Conservation (phyloP, 176 grass and related monocot genomes). For the Phragmites australis region DNA sequence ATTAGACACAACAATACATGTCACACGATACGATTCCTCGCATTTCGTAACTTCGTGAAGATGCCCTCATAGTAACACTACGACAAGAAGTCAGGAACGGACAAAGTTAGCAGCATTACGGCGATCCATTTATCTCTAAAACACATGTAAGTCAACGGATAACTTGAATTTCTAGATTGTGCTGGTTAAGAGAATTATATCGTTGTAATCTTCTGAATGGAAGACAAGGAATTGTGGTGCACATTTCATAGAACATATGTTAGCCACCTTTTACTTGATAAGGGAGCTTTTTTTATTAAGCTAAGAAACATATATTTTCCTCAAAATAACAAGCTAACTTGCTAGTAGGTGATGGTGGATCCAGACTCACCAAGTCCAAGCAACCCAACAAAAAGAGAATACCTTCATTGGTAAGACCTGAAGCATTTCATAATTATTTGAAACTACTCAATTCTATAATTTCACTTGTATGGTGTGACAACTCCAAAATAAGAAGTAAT, state of each 20-base stretch:
- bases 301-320: constrained; percentile 23
- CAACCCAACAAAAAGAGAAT: constrained; percentile 92
- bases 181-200: constrained; percentile 6
- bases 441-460: constrained; percentile 32
- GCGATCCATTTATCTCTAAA: neutral
- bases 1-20: constrained; percentile 28
- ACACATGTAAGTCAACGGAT: constrained; percentile 8
- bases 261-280: constrained; percentile 12
- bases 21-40: constrained; percentile 8
- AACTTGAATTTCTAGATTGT: neutral
- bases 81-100: neutral
- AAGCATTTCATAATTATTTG: constrained; percentile 8
- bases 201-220: constrained; percentile 10
- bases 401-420: constrained; percentile 84
- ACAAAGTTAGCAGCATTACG: constrained; percentile 1
- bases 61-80: neutral
- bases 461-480: constrained; percentile 28
- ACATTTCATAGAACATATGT: constrained; percentile 17
- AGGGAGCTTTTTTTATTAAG: neutral
- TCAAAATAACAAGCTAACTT: constrained; percentile 48
- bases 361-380: constrained; percentile 95
- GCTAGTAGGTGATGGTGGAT: constrained; percentile 88
- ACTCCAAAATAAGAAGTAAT: constrained; percentile 26
- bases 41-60: constrained; percentile 5
- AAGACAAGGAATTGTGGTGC: constrained; percentile 18